These are phyloP conservation scores for Albizia julibrissin DNA, from an alignment of 306 rosid genomes.

Conservation along the genomic window DNA sequence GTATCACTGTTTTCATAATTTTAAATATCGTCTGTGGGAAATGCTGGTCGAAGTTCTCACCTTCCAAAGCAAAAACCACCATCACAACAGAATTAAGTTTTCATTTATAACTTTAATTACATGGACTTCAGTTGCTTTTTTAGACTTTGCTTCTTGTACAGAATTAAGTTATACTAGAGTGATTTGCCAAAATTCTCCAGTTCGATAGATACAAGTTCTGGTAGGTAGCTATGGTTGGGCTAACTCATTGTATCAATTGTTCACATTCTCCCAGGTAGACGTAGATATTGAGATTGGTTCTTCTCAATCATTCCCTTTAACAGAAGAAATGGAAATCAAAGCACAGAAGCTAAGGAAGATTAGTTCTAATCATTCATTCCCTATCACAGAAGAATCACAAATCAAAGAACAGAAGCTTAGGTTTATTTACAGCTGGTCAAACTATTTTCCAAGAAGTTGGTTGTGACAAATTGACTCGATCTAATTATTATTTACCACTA, in stretches of 20 bases:
- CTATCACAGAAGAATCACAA: conserved; percentile 58
- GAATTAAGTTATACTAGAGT: background rate
- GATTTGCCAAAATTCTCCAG: background rate
- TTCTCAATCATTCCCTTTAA: conserved; percentile 49
- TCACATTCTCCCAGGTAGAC: conserved; percentile 53
- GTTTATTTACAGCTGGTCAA: conserved; percentile 37
- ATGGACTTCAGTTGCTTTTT: background rate
- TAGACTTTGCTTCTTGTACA: background rate
- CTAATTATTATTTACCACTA: background rate
- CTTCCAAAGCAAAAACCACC: background rate
- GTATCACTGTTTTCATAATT: background rate
- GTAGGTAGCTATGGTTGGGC: background rate
- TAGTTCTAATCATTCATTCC: conserved; percentile 52
- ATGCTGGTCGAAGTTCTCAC: background rate
- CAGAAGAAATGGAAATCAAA: conserved; percentile 67
- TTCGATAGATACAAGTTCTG: background rate
- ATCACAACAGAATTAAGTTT: too few species aligned
- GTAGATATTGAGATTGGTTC: conserved; percentile 59
- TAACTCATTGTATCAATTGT: conserved; percentile 22
- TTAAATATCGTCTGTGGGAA: background rate
- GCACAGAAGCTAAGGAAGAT: conserved; percentile 63
- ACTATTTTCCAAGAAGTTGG: background rate
- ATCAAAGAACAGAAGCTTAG: conserved; percentile 60
- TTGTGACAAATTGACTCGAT: background rate
- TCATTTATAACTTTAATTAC: background rate